Evolutionary conservation across 2,329 filamentous ascomycete species (phyloP).

Genomic region (Fonsecaea erecta): DNA sequence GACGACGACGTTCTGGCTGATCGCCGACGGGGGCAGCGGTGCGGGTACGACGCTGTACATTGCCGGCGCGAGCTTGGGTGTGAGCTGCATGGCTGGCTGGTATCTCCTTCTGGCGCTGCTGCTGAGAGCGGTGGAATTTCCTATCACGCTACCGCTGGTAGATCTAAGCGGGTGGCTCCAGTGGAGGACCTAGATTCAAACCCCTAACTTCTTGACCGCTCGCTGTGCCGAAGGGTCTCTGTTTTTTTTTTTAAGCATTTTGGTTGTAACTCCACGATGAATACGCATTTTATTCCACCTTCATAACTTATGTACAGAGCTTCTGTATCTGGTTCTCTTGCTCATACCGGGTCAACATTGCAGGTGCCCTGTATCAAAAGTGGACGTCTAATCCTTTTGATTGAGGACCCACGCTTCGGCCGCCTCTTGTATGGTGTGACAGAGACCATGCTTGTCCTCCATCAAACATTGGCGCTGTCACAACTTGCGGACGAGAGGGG

Average conservation of each 20-base stretch:
- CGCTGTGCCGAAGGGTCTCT: not conserved
- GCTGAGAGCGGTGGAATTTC: constrained; percentile 61
- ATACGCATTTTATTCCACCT: not conserved
- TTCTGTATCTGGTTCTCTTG: too few species aligned
- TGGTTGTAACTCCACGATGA: not conserved
- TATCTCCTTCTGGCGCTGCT: constrained; percentile 60
- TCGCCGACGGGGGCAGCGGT: constrained; percentile 32
- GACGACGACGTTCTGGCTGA: constrained; percentile 19
- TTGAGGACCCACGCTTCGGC: too few species aligned
- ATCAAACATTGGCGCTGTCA: not conserved
- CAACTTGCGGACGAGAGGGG: not conserved
- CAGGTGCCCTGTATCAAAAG: not conserved
- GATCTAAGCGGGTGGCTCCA: constrained; percentile 50
- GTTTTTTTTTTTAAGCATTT: too few species aligned
- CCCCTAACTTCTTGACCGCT: not conserved
- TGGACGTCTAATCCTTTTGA: not conserved
- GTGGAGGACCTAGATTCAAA: not conserved
- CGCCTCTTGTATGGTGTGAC: not conserved
- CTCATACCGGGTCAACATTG: not conserved
- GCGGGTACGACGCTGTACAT: constrained; percentile 44
- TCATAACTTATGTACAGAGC: not conserved
- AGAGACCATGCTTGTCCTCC: not conserved
- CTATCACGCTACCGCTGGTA: constrained; percentile 60
- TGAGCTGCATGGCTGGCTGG: constrained; percentile 56
- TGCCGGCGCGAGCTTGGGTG: constrained; percentile 52